Evolutionary conservation across 2,329 filamentous ascomycete species (phyloP), one percentile per base, ranked within the genome.

Genomic region (Phaeosphaeriaceae sp.): DNA sequence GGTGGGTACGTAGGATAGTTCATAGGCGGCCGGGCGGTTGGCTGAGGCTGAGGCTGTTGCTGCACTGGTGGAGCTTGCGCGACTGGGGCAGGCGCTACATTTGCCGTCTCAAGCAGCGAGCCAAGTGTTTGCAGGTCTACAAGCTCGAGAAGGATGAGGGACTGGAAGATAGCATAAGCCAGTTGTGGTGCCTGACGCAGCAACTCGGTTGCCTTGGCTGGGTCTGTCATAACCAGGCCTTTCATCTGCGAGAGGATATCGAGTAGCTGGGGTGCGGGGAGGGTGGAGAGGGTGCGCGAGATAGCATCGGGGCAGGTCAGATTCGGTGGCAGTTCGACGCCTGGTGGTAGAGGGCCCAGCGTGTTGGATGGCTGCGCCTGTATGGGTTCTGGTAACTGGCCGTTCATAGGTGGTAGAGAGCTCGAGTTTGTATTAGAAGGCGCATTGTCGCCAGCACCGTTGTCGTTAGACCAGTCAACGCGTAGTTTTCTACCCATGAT

Each of bases 231-330:
- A n/a, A 90, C 90, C 11, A 97, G 81, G 3, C 87, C 84, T 76
- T 97, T 97, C 90, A 97, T 95, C 73, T 97, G 92, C 7, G 87
- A 86, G 52, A 99, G 84, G 48, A 97, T 92, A 61, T 97, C 93
- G 61, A 97, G 88, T 2, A 99, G 85, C 72, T 97, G 92, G 6
- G 89, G 84, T 0, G 92, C 87, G 0, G 92, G 91, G 0, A 97
- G 83, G 3, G 91, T 90, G 54, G 89, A 87, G 56, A 99, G 86
- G 0, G 93, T 97, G 63, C 89, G 87, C 4, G 92, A 96, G 68
- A 99, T 97, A 56, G 92, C 90, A 69, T 97, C 94, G 18, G 90
- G 87, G 61, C 89, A 92, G 46, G 85, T 91, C 47, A 97, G 82
- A 44, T 91, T 90, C 0, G 89, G 86, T 3, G 90, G 89, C 1